Percentiles rank a stretch among this genome's conserved stretches.
Conservation (phyloP, 2,329 filamentous ascomycete genomes). For the Penicillium olsonii region DNA sequence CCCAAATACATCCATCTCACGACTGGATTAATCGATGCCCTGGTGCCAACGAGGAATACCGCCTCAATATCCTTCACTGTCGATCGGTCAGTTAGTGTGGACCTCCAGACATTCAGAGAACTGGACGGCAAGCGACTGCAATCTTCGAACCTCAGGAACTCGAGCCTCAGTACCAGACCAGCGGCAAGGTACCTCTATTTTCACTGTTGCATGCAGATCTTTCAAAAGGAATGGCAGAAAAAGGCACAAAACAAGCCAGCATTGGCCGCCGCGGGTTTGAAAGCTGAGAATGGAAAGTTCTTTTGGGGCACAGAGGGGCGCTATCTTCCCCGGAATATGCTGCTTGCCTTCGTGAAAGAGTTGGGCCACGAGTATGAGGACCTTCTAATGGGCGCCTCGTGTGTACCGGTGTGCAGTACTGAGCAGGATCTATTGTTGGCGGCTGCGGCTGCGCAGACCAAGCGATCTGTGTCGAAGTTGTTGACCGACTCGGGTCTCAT, state of each 20-base stretch:
- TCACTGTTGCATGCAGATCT: constrained; percentile 20
- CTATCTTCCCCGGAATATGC: background rate
- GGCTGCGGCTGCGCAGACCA: no score
- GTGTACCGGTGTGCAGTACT: background rate
- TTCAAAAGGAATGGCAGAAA: constrained; percentile 18
- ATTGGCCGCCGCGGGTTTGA: background rate
- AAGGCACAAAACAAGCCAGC: background rate
- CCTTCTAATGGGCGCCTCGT: background rate
- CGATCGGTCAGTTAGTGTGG: background rate
- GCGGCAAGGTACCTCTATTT: constrained; percentile 22
- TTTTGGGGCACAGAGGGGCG: constrained; percentile 18
- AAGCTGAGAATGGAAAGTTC: constrained; percentile 7
- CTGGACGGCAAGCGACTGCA: constrained; percentile 13
- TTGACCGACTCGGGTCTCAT: no score
- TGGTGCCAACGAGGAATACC: no score
- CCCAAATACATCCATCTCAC: background rate
- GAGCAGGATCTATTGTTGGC: background rate
- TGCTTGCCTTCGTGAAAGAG: background rate
- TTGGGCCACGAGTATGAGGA: background rate
- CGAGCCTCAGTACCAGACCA: constrained; percentile 3
- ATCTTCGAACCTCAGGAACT: constrained; percentile 1
- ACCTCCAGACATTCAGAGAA: constrained; percentile 3
- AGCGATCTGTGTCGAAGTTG: no score
- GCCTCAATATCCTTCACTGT: background rate
- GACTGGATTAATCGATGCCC: no score